A percentile compares a stretch with the other conserved stretches of the same genome.
Evolutionary conservation across 805 yeast species (phyloP).

Genomic region (Starmerella scarabaei): DNA sequence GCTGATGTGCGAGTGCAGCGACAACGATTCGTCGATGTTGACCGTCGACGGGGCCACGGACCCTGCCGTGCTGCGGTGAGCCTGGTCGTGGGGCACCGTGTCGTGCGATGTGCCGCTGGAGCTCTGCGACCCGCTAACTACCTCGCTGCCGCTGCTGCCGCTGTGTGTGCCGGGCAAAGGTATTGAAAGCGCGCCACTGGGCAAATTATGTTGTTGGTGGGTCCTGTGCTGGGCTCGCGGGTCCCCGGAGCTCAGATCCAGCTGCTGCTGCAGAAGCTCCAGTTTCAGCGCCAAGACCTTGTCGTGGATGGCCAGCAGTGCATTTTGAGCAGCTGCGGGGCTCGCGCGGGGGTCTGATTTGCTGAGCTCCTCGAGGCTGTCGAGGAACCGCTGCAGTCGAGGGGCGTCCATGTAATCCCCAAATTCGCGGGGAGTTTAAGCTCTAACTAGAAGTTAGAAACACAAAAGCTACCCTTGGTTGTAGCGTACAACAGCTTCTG

Average conservation of each 20-base stretch:
- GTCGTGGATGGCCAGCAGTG: neutral
- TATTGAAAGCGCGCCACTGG: neutral
- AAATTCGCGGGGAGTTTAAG: neutral
- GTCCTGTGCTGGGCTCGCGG: neutral
- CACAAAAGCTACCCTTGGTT: neutral
- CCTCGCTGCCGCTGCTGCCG: neutral
- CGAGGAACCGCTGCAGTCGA: neutral
- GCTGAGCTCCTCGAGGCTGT: neutral
- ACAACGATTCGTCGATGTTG: slow-evolving; percentile 4
- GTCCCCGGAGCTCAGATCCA: neutral
- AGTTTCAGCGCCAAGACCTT: neutral
- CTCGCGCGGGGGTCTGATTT: neutral
- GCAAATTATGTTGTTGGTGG: neutral
- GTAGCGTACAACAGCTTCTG: neutral
- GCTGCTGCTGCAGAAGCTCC: neutral
- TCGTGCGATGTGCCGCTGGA: neutral
- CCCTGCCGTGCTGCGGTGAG: neutral
- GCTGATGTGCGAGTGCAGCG: neutral
- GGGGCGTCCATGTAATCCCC: neutral
- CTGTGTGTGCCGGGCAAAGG: too few relatives aligned
- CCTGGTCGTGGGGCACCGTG: too few relatives aligned
- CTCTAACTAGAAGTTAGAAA: neutral
- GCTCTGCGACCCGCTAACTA: neutral
- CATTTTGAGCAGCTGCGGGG: neutral
- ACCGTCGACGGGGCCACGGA: slow-evolving; percentile 3